Conservation (phyloP, 352 stramenopile species). For the Phytophthora rubi region DNA sequence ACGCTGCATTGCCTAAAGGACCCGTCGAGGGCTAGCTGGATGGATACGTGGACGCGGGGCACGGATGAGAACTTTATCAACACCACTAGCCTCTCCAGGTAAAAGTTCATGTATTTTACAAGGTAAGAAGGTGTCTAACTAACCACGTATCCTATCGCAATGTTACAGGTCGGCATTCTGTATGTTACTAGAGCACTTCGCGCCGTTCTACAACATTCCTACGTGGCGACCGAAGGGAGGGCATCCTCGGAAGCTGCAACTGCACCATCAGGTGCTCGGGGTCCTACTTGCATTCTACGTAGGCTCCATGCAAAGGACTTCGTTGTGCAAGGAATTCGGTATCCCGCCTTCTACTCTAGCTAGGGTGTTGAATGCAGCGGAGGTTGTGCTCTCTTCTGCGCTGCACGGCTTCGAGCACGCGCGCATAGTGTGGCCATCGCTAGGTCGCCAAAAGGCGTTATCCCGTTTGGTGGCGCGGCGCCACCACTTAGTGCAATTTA, state of each 20-base stretch:
- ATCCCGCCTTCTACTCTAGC: background rate
- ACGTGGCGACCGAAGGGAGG: background rate
- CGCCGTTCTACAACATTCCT: background rate
- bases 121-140: background rate
- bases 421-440: background rate
- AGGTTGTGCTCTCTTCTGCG: background rate
- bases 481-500: too few species aligned
- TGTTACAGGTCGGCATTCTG: background rate
- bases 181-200: background rate
- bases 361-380: background rate
- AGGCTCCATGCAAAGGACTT: background rate
- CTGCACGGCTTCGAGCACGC: background rate
- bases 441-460: background rate
- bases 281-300: conserved; percentile 1
- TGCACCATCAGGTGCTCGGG: background rate
- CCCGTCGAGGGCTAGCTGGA: background rate
- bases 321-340: background rate
- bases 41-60: background rate
- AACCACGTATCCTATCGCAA: background rate
- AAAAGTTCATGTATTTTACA: background rate
- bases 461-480: background rate
- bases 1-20: conserved; percentile 1
- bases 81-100: background rate
- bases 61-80: conserved; percentile 2
- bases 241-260: background rate